Evolutionary conservation across 768 basidiomycete genomes (phyloP).

Genomic region (Tephrocybe sp.): DNA sequence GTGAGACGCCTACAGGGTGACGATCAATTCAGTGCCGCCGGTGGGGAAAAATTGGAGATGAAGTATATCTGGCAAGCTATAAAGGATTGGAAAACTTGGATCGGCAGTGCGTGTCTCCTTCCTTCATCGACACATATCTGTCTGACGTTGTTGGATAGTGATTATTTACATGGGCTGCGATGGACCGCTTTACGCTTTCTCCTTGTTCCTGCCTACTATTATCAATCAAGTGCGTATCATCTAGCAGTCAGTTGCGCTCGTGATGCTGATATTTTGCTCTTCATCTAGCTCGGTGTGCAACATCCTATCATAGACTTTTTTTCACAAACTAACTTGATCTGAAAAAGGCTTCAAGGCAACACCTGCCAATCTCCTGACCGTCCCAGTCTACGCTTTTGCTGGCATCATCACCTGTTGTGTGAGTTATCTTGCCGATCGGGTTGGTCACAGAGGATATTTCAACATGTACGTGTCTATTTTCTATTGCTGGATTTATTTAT

Average conservation of each 20-base stretch:
- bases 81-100: slow-evolving; percentile 75
- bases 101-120: slow-evolving; percentile 39
- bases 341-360: slow-evolving; percentile 62
- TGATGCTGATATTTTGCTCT: too few species aligned
- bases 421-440: slow-evolving; percentile 62
- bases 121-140: not conserved
- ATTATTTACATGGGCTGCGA: slow-evolving; percentile 54
- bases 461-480: slow-evolving; percentile 49
- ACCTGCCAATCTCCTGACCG: slow-evolving; percentile 72
- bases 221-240: slow-evolving; percentile 58
- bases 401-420: slow-evolving; percentile 65
- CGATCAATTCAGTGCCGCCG: slow-evolving; percentile 68
- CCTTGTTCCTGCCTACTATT: slow-evolving; percentile 77
- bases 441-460: slow-evolving; percentile 58
- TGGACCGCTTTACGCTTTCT: slow-evolving; percentile 75
- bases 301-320: not conserved
- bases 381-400: slow-evolving; percentile 74
- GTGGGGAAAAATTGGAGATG: slow-evolving; percentile 57
- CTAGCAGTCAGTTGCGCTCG: too few species aligned
- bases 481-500: not conserved
- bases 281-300: slow-evolving; percentile 37
- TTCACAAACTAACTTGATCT: not conserved
- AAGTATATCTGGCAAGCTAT: slow-evolving; percentile 61
- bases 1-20: slow-evolving; percentile 66
- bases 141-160: slow-evolving; percentile 35